Conservation (phyloP, 306 rosid species). For the Inga leiocalycina region DNA sequence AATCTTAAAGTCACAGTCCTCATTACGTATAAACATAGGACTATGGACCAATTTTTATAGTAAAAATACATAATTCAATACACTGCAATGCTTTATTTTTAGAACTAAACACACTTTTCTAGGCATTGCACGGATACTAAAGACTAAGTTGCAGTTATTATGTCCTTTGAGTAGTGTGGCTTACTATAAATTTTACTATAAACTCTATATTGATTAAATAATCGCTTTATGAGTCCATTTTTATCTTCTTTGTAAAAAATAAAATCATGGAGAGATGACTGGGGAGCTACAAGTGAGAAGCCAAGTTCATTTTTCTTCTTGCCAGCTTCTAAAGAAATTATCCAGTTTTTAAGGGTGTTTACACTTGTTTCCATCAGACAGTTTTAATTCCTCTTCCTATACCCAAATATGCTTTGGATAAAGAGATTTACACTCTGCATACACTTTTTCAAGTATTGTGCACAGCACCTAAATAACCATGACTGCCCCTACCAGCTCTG, state of each 20-base stretch:
- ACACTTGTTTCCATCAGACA: neutral
- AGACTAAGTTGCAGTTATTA: neutral
- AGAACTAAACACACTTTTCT: neutral
- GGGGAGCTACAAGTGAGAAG: neutral
- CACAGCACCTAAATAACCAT: neutral
- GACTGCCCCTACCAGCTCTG: neutral
- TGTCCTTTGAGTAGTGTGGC: neutral
- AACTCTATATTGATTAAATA: neutral
- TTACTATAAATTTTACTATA: neutral
- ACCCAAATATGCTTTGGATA: neutral
- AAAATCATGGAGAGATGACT: neutral
- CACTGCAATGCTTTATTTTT: neutral
- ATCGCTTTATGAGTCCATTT: neutral
- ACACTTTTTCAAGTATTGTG: neutral
- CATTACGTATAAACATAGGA: neutral
- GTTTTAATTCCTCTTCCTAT: neutral
- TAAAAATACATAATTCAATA: neutral
- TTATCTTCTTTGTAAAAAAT: neutral
- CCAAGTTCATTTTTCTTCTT: neutral
- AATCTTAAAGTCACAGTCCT: neutral
- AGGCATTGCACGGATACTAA: neutral
- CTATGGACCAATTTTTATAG: neutral
- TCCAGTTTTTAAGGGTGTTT: neutral
- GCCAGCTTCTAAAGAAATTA: neutral
- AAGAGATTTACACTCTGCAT: neutral